Conservation (phyloP, 2,329 filamentous ascomycete genomes). For the Salinomyces thailandicus region DNA sequence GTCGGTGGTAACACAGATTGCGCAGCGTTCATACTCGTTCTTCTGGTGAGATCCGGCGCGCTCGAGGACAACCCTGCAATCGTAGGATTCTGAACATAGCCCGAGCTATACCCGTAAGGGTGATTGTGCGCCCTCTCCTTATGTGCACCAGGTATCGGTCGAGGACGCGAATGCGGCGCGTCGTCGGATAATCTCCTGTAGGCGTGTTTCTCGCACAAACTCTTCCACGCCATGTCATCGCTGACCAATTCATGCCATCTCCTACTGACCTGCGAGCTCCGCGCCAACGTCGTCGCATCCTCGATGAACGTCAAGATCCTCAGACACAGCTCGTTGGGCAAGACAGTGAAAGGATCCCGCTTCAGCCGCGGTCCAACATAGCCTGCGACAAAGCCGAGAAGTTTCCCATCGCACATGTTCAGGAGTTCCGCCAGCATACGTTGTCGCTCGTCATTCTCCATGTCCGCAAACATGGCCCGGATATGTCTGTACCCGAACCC, state of each 20-base stretch:
- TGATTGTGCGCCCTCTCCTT: conserved; percentile 15
- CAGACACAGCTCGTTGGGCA: conserved; percentile 88
- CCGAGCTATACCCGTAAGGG: conserved; percentile 19
- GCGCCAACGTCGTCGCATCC: conserved; percentile 83
- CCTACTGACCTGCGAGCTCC: conserved; percentile 90
- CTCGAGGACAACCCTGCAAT: conserved; percentile 34
- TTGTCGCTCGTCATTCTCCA: conserved; percentile 65
- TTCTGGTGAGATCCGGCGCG: conserved; percentile 35
- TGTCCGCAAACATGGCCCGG: conserved; percentile 66
- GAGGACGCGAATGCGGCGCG: conserved; percentile 9
- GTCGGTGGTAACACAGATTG: conserved; percentile 17
- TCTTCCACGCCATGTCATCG: conserved; percentile 98
- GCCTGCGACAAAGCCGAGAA: conserved; percentile 90
- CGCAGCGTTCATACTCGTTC: conserved; percentile 14
- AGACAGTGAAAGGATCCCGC: conserved; percentile 86
- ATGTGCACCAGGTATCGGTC: conserved; percentile 11
- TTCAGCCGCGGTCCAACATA: conserved; percentile 90
- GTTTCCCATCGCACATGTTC: conserved; percentile 88
- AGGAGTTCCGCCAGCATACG: conserved; percentile 77
- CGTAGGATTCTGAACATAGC: conserved; percentile 19
- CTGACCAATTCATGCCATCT: conserved; percentile 88
- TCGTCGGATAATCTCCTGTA: conserved; percentile 54
- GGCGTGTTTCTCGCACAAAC: conserved; percentile 89
- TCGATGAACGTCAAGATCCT: conserved; percentile 95
- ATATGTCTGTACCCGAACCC: conserved; percentile 54